Conservation (phyloP, 1,139 yeast species). For the Chernovozyma aurita region DNA sequence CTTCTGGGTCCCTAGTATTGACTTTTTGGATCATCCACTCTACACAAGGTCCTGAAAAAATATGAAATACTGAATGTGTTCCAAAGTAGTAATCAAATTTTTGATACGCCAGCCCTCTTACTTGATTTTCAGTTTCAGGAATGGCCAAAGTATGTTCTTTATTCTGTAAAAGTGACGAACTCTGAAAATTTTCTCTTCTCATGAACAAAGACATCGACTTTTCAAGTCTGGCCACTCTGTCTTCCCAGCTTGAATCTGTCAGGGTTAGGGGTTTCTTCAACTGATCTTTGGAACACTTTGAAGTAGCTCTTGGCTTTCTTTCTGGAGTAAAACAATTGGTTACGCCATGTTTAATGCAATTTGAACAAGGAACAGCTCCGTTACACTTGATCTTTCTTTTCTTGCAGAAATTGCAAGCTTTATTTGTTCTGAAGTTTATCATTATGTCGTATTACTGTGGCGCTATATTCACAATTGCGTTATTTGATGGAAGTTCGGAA, state of each 20-base stretch:
- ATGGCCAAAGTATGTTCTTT: background rate
- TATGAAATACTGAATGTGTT: slow-evolving; percentile 35
- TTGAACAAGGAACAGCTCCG: slow-evolving; percentile 41
- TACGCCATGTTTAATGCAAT: slow-evolving; percentile 23
- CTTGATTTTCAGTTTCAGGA: background rate
- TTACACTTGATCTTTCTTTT: slow-evolving; percentile 47
- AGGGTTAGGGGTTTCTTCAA: background rate
- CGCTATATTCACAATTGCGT: background rate
- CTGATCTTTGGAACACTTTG: background rate
- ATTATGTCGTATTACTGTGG: background rate
- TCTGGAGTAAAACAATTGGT: background rate
- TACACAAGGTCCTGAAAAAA: slow-evolving; percentile 33
- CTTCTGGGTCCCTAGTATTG: slow-evolving; percentile 27
- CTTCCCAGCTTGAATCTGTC: slow-evolving; percentile 2
- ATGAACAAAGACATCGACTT: slow-evolving; percentile 1
- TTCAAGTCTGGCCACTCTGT: slow-evolving; percentile 5
- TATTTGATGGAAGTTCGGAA: background rate
- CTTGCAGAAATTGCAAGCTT: slow-evolving; percentile 53
- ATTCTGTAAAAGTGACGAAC: background rate
- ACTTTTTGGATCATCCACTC: slow-evolving; percentile 29
- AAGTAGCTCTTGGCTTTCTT: background rate
- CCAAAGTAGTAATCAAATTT: slow-evolving; percentile 25
- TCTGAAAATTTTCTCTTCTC: background rate
- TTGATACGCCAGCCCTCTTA: too few relatives aligned
- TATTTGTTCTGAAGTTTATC: slow-evolving; percentile 33